Conservation (phyloP, 1,284 basidiomycete species). For the Prillingera fragicola region DNA sequence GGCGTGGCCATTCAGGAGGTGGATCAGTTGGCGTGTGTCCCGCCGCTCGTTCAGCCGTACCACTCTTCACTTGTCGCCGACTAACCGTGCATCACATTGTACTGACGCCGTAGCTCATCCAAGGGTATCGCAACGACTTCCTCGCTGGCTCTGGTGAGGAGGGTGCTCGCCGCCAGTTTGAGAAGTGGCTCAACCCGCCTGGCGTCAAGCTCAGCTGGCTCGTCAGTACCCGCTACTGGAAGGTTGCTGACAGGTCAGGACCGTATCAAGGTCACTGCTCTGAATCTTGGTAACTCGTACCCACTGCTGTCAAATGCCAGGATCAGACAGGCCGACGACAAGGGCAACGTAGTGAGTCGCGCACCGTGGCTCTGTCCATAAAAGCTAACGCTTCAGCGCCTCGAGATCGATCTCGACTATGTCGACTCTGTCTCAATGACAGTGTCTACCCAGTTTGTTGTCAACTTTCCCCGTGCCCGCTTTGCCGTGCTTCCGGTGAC, state of each 20-base stretch:
- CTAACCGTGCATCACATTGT: constrained; percentile 17
- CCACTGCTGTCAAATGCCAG: constrained; percentile 53
- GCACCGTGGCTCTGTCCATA: too few species aligned
- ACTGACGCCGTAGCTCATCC: constrained; percentile 37
- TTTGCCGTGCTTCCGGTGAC: constrained; percentile 56
- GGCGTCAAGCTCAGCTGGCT: constrained; percentile 39
- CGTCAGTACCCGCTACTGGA: constrained; percentile 19
- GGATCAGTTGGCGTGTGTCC: too few species aligned
- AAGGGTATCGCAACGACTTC: constrained; percentile 47
- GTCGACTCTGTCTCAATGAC: constrained; percentile 52
- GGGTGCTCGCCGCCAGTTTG: constrained; percentile 46
- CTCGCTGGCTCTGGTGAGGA: constrained; percentile 47
- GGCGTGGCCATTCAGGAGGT: constrained; percentile 44
- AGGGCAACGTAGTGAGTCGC: constrained; percentile 50
- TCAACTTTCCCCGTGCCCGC: constrained; percentile 55
- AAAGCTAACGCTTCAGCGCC: constrained; percentile 38
- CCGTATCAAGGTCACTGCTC: constrained; percentile 53
- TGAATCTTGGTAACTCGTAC: constrained; percentile 53
- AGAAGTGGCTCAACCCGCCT: constrained; percentile 47
- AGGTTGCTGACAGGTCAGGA: constrained; percentile 35
- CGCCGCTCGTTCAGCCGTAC: too few species aligned
- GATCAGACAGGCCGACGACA: constrained; percentile 53
- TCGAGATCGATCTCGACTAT: constrained; percentile 57
- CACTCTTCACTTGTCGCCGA: constrained; percentile 19
- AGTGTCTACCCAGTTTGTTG: constrained; percentile 54